Evolutionary conservation across 2,329 filamentous ascomycete genomes (phyloP).

Genomic region (Mycosphaerelloides madeirae): DNA sequence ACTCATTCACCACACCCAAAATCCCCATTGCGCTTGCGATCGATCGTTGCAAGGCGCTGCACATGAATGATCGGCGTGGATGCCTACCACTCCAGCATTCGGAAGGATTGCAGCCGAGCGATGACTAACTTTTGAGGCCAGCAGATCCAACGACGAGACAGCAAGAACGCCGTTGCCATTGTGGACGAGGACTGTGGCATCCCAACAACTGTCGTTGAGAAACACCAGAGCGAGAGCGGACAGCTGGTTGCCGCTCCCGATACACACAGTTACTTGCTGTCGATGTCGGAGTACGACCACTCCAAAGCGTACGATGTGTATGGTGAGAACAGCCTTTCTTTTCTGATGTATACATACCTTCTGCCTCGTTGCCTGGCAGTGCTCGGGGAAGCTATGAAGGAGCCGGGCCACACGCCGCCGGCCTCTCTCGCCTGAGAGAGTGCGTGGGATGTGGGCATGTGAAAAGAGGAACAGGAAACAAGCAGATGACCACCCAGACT

Average conservation of each 20-base stretch:
- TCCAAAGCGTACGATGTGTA: constrained; percentile 70
- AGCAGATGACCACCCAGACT: constrained; percentile 40
- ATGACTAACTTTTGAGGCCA: constrained; percentile 16
- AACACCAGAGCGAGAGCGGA: constrained; percentile 38
- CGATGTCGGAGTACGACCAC: constrained; percentile 81
- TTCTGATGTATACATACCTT: neutral
- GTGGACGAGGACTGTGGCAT: constrained; percentile 35
- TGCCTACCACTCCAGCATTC: too few relatives aligned
- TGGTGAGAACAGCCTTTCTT: constrained; percentile 56
- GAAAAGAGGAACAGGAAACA: constrained; percentile 20
- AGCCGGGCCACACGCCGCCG: constrained; percentile 2
- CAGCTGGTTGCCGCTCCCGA: constrained; percentile 47
- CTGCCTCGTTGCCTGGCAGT: constrained; percentile 8
- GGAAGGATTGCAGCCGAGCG: neutral
- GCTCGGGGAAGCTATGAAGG: neutral
- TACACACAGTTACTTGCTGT: constrained; percentile 46
- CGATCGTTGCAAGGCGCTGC: too few relatives aligned
- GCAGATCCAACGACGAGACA: constrained; percentile 24
- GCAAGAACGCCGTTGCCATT: constrained; percentile 27
- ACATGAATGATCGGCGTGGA: too few relatives aligned
- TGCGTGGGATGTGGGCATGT: constrained; percentile 20
- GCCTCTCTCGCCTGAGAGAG: constrained; percentile 9
- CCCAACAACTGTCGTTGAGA: constrained; percentile 28
- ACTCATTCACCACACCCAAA: constrained; percentile 3
- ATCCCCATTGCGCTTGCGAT: neutral